These are phyloP conservation scores for Penicillium daleae DNA, from an alignment of 495 filamentous ascomycete genomes.

Conservation along the genomic window DNA sequence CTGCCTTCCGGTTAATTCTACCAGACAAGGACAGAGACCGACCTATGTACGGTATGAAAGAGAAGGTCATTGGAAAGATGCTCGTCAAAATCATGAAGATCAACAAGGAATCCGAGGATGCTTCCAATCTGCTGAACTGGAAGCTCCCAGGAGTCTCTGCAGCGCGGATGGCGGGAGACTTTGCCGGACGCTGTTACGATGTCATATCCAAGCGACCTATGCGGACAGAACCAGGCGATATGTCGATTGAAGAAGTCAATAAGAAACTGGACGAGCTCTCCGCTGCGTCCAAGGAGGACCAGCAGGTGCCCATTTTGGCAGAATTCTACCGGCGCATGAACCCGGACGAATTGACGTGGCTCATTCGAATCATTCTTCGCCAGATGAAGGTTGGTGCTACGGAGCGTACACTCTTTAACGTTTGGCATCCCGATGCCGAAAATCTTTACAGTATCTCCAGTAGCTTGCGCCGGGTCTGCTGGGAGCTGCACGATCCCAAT, in stretches of 20 bases:
- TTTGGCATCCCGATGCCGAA: constrained; percentile 95
- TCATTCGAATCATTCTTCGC: constrained; percentile 90
- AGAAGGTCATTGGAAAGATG: constrained; percentile 85
- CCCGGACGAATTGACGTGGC: constrained; percentile 89
- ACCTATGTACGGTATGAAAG: constrained; percentile 93
- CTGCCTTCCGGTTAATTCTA: constrained; percentile 88
- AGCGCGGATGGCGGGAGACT: constrained; percentile 79
- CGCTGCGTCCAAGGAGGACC: constrained; percentile 72
- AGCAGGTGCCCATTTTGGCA: constrained; percentile 77
- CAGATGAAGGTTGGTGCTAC: constrained; percentile 99
- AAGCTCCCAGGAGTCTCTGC: constrained; percentile 76
- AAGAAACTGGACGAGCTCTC: constrained; percentile 80
- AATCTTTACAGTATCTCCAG: constrained; percentile 89
- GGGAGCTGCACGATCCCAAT: constrained; percentile 84
- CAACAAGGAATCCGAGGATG: constrained; percentile 88
- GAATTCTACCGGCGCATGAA: constrained; percentile 92
- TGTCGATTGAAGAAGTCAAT: constrained; percentile 90
- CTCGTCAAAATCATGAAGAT: constrained; percentile 92
- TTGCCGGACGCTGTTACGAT: constrained; percentile 85
- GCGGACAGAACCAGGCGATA: constrained; percentile 69
- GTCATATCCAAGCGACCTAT: constrained; percentile 84
- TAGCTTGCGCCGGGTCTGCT: constrained; percentile 87
- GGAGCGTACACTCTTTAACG: constrained; percentile 85
- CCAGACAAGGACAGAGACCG: constrained; percentile 92
- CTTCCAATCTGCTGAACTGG: constrained; percentile 85